Percentiles rank a stretch among this genome's conserved stretches.
phyloP scores from a whole-genome alignment of 306 rosid species.

The Gleditsia sinensis region DNA sequence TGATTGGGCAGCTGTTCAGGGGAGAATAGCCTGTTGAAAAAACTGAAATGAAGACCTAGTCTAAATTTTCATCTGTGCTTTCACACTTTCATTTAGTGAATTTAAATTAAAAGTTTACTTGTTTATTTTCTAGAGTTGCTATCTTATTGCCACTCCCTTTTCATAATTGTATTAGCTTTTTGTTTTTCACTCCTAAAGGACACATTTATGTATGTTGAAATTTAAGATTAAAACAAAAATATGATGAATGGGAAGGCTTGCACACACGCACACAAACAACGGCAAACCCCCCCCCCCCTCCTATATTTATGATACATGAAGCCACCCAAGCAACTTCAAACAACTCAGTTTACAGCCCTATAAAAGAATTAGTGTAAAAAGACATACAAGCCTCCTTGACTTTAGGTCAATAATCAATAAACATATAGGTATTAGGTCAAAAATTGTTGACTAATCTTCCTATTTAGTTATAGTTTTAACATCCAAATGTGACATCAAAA shows the following conservation, averaged over 20 bases:
- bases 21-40: neutral
- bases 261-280: neutral
- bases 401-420: slow-evolving; percentile 1
- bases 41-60: neutral
- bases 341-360: neutral
- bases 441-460: neutral
- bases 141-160: neutral
- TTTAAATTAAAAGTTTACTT: neutral
- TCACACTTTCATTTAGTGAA: neutral
- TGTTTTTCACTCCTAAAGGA: neutral
- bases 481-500: slow-evolving; percentile 8
- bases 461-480: slow-evolving; percentile 22
- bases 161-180: neutral
- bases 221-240: neutral
- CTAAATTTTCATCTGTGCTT: neutral
- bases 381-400: neutral
- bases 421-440: neutral
- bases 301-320: too few relatives aligned
- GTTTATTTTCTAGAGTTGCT: slow-evolving; percentile 6
- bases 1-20: slow-evolving; percentile 5
- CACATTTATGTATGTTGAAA: neutral
- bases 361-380: too few relatives aligned
- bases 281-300: too few relatives aligned
- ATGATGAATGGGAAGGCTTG: neutral
- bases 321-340: neutral